Percentiles rank a stretch among this genome's conserved stretches.
Conservation (phyloP, 2,329 filamentous ascomycete species). For the Pseudogymnoascus sp. region DNA sequence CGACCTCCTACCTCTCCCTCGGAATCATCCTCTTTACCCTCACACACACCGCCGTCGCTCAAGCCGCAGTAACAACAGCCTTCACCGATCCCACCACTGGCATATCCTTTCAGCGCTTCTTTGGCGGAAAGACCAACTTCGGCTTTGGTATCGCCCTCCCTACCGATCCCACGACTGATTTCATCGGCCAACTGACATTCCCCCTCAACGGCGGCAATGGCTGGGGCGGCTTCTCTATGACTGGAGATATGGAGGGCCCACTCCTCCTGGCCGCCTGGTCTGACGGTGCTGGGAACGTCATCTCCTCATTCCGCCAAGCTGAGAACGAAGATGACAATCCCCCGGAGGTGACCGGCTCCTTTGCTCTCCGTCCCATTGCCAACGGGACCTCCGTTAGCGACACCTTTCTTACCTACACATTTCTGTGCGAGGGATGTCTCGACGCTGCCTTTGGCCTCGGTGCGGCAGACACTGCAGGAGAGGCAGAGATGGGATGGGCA, state of each 20-base stretch:
- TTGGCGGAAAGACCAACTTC: constrained; percentile 32
- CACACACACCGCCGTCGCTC: background rate
- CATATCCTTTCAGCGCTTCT: constrained; percentile 31
- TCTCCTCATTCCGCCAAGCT: constrained; percentile 36
- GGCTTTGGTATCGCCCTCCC: constrained; percentile 37
- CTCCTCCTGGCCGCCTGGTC: constrained; percentile 38
- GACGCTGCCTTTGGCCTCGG: constrained; percentile 24
- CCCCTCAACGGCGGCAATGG: constrained; percentile 33
- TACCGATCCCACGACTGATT: constrained; percentile 31
- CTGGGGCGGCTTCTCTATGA: constrained; percentile 38
- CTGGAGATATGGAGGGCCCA: constrained; percentile 36
- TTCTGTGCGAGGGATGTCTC: constrained; percentile 35
- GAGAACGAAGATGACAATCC: constrained; percentile 34
- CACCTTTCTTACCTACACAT: constrained; percentile 37
- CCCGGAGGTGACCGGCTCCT: constrained; percentile 34
- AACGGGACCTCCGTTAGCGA: constrained; percentile 35
- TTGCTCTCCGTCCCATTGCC: constrained; percentile 32
- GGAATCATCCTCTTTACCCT: background rate
- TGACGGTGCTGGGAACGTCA: constrained; percentile 30
- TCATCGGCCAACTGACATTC: constrained; percentile 40
- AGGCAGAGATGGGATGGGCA: constrained; percentile 31
- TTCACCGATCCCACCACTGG: constrained; percentile 29
- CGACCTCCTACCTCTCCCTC: background rate
- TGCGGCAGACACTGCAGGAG: constrained; percentile 18
- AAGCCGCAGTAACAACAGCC: constrained; percentile 10